Percentiles rank a stretch among this genome's conserved stretches.
Conservation (phyloP, 2,329 filamentous ascomycete species). For the Colletotrichum tanaceti region DNA sequence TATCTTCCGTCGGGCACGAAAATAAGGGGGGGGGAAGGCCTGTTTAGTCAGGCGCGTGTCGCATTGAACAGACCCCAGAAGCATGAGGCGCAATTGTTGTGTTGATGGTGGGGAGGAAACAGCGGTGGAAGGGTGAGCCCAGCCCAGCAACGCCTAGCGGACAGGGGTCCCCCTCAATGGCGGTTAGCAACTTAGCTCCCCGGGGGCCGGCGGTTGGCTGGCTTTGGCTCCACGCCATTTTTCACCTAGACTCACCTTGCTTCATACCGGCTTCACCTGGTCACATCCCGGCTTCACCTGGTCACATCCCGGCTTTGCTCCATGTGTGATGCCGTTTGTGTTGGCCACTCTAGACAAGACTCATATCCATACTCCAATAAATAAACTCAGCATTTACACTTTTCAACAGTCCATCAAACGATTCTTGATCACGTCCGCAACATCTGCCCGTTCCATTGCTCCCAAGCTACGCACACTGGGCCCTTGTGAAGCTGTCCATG, state of each 20-base stretch:
- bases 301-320: not conserved
- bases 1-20: not conserved
- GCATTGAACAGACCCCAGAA: conserved; percentile 32
- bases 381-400: too few species aligned
- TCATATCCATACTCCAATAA: too few species aligned
- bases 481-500: not conserved
- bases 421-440: too few species aligned
- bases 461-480: not conserved
- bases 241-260: not conserved
- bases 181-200: conserved; percentile 4
- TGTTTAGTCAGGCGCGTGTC: conserved; percentile 7
- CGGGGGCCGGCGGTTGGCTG: not conserved
- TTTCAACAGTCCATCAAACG: too few species aligned
- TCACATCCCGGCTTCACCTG: not conserved
- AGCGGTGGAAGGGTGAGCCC: conserved; percentile 38
- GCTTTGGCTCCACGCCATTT: not conserved
- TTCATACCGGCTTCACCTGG: not conserved
- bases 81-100: conserved; percentile 36
- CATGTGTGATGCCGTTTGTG: not conserved
- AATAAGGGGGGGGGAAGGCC: conserved; percentile 11
- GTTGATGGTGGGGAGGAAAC: conserved; percentile 38
- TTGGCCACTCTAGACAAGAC: too few species aligned
- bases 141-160: conserved; percentile 28
- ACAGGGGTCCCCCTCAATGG: not conserved
- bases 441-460: not conserved